phyloP scores from a whole-genome alignment of 202 grass and related monocot species.

The Dendrocalamus latiflorus region DNA sequence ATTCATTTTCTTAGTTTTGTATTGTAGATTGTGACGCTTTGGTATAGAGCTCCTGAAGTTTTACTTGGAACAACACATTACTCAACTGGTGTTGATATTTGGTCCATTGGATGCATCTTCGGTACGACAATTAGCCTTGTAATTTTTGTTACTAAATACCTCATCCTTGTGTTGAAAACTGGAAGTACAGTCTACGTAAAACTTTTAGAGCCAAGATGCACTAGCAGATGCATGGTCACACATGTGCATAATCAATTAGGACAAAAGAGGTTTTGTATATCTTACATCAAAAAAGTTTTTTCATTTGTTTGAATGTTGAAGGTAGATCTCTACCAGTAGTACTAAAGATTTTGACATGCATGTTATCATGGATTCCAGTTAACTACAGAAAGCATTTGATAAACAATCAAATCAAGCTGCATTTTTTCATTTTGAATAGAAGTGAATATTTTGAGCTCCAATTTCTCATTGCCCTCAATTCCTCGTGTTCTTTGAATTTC shows the following conservation, averaged over 20 bases:
- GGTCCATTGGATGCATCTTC: conserved; percentile 94
- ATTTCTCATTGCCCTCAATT: neutral
- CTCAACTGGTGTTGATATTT: conserved; percentile 91
- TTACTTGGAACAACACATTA: conserved; percentile 83
- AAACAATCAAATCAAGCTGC: neutral
- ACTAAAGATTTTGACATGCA: neutral
- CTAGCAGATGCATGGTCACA: neutral
- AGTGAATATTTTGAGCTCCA: neutral
- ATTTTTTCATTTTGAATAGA: neutral
- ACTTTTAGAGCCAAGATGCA: neutral
- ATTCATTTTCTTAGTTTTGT: neutral
- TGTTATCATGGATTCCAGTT: neutral
- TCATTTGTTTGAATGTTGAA: neutral
- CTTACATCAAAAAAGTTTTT: neutral
- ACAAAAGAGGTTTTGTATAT: neutral
- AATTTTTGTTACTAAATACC: neutral
- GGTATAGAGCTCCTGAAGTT: too few species aligned
- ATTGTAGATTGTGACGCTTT: conserved; percentile 87
- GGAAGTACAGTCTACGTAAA: neutral
- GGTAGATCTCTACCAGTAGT: neutral
- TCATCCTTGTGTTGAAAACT: neutral
- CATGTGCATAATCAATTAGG: neutral
- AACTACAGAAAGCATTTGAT: neutral
- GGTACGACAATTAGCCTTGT: conserved; percentile 33
- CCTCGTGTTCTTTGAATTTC: neutral